A percentile compares a stretch with the other conserved stretches of the same genome.
phyloP scores from a whole-genome alignment of 2,329 filamentous ascomycete genomes.

The Calycina marina region DNA sequence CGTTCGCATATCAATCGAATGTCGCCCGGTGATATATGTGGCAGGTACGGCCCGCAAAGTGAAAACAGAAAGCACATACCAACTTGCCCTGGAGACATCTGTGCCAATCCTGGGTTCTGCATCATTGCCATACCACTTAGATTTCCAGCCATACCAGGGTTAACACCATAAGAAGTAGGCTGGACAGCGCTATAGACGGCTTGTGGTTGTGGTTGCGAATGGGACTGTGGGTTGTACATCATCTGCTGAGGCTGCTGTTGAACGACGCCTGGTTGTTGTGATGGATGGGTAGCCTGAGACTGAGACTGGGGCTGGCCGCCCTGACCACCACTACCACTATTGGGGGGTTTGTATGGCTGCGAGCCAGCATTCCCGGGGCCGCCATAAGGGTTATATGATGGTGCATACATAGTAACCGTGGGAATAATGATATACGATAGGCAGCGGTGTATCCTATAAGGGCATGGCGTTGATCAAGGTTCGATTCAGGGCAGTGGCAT shows the following conservation, averaged over 20 bases:
- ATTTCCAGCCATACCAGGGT: constrained; percentile 18
- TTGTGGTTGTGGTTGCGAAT: background rate
- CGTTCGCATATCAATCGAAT: no score
- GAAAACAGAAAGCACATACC: constrained; percentile 14
- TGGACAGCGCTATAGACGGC: constrained; percentile 8
- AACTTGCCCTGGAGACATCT: constrained; percentile 21
- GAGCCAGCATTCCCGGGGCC: constrained; percentile 10
- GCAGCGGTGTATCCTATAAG: background rate
- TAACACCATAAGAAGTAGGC: constrained; percentile 15
- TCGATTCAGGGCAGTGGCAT: background rate
- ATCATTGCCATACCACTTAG: constrained; percentile 36
- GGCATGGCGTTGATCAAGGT: constrained; percentile 1
- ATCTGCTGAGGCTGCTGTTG: constrained; percentile 28
- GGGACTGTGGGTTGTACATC: constrained; percentile 37
- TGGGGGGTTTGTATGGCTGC: constrained; percentile 10
- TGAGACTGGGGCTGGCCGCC: constrained; percentile 8
- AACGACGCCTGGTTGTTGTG: constrained; percentile 21
- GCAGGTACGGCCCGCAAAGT: background rate
- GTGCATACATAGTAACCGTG: constrained; percentile 14
- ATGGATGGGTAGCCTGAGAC: constrained; percentile 16
- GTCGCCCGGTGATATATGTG: no score
- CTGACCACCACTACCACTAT: constrained; percentile 8
- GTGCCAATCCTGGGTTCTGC: constrained; percentile 29
- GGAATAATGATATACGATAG: background rate
- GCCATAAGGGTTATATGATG: constrained; percentile 13